Evolutionary conservation across 345 rosid genomes (phyloP), one percentile per base, ranked within the genome.

Genomic region (Linum usitatissimum): DNA sequence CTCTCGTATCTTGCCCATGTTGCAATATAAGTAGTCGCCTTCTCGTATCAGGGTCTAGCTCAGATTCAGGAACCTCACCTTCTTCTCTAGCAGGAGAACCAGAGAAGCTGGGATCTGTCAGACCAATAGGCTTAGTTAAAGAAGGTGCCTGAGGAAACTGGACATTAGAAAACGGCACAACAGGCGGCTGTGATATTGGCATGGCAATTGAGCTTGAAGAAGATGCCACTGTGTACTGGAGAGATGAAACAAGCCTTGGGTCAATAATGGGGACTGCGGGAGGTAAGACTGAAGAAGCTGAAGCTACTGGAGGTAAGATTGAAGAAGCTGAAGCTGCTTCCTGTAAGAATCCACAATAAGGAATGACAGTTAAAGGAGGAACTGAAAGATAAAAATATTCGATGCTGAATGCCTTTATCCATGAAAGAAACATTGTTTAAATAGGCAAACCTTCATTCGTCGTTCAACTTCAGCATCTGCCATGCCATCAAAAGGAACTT

Each of bases 61-160:
- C 99, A 60, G 99, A 90, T 78, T 88, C 97, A 45, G 95, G 97
- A 55, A 90, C 96, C 79, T 94, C 99, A 53, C 99, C 99, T 76
- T 94, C 99, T 81, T 90, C 99, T 72, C 97, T 84, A 57, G 88
- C 96, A 53, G 96, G 99, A 69, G 99, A 94, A 78, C 75, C 80
- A 67, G 83, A 96, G 83, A 86, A 74, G 77, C 79, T 88, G 69
- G 79, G 78, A 67, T 94, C 97, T 58, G 83, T 68, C 57, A 77
- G 75, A 59, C 58, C 66, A 70, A 82, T 57, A 48, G 84, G 84
- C 68, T 84, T 87, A 73, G 78, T 73, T 67, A 76, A 60, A 30
- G 85, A 63, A 67, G 88, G 59, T n/a, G 71, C 80, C 61, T 76
- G 78, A 57, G 83, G 78, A 60, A 79, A 83, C 73, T 81, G 97